A percentile compares a stretch with the other conserved stretches of the same genome.
Conservation (phyloP, 257 asterid species). For the Solanum sitiens region DNA sequence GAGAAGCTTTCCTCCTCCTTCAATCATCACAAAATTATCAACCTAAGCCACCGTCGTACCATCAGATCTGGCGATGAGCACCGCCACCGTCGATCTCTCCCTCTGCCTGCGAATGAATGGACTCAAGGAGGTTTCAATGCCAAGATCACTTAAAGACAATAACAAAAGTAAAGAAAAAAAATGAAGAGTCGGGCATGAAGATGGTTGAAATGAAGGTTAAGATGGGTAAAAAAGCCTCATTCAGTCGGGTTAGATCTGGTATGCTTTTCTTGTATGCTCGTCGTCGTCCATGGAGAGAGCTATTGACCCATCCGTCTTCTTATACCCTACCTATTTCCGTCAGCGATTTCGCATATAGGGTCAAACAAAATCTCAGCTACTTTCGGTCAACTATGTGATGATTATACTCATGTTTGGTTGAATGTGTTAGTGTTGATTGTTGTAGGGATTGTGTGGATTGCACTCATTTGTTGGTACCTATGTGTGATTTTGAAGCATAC, state of each 20-base stretch:
- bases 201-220: too few relatives aligned
- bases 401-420: constrained; percentile 43
- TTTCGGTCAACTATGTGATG: constrained; percentile 65
- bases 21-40: too few relatives aligned
- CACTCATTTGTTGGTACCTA: constrained; percentile 35
- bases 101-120: too few relatives aligned
- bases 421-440: constrained; percentile 40
- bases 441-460: constrained; percentile 43
- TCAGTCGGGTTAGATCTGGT: constrained; percentile 27
- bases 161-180: too few relatives aligned
- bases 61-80: too few relatives aligned
- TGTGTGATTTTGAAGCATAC: background rate
- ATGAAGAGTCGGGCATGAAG: too few relatives aligned
- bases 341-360: constrained; percentile 29
- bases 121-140: too few relatives aligned
- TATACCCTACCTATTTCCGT: constrained; percentile 35
- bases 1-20: too few relatives aligned
- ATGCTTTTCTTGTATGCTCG: constrained; percentile 26
- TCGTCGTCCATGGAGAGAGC: constrained; percentile 72
- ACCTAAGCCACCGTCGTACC: too few relatives aligned
- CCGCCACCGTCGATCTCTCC: too few relatives aligned
- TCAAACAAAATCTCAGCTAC: constrained; percentile 39
- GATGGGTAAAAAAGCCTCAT: background rate
- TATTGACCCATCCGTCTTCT: constrained; percentile 52
- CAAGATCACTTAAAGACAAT: too few relatives aligned